Evolutionary conservation across 2,329 filamentous ascomycete genomes (phyloP).

Genomic region (Clonostachys chloroleuca): DNA sequence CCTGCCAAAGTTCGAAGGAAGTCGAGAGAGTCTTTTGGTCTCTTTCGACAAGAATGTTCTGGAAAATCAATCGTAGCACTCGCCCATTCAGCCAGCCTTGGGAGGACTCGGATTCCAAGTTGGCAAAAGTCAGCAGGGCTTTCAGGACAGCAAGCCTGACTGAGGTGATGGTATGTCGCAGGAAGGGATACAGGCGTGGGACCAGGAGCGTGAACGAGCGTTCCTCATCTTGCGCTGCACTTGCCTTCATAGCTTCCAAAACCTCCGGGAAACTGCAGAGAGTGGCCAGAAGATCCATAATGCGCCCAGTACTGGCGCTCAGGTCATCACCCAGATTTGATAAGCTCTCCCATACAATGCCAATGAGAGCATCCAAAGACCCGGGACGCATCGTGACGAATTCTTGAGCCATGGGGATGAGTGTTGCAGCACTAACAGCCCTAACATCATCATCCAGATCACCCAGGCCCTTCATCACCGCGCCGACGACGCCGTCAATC

Average conservation of each 20-base stretch:
- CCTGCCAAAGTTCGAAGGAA: conserved; percentile 83
- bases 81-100: conserved; percentile 91
- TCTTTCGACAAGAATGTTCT: conserved; percentile 91
- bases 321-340: conserved; percentile 96
- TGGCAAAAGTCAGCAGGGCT: conserved; percentile 87
- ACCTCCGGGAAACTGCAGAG: conserved; percentile 93
- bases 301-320: conserved; percentile 93
- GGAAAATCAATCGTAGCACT: conserved; percentile 83
- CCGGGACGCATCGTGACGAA: conserved; percentile 81
- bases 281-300: conserved; percentile 96
- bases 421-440: conserved; percentile 92
- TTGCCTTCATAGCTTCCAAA: conserved; percentile 87
- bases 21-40: conserved; percentile 78
- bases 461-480: conserved; percentile 91
- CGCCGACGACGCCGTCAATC: conserved; percentile 87
- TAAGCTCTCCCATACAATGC: conserved; percentile 95
- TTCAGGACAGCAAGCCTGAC: conserved; percentile 91
- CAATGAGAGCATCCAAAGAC: conserved; percentile 77
- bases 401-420: conserved; percentile 94
- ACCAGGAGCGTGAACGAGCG: conserved; percentile 91
- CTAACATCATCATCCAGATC: conserved; percentile 94
- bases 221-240: conserved; percentile 76
- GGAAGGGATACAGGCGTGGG: conserved; percentile 89
- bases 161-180: conserved; percentile 94
- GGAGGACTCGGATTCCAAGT: conserved; percentile 73